Base-by-base conservation (phyloP, 1,284 basidiomycete genomes). In the Afroboletus lepidellus region DNA sequence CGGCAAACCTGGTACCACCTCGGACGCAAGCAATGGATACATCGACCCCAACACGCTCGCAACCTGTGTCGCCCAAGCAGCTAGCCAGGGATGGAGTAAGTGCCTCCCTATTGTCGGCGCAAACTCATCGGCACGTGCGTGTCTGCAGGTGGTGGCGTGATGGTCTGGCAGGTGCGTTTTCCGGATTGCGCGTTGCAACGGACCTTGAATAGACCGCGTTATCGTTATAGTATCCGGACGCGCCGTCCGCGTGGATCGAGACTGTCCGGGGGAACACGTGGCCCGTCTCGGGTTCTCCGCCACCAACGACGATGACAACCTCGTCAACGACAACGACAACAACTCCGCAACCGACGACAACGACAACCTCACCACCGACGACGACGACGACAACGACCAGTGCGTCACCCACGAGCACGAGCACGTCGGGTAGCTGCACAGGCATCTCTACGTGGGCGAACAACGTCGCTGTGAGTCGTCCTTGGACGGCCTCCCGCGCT, bases 1-100 rank as follows among this genome's bases (percentile, higher is more conserved):
- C 51, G 85, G 85, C 1, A 87, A 88, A 66, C 85, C 84, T 2
- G 83, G 72, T 0, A 73, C 67, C 3, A 37, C 70, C 1, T 62
- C 70, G 16, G 83, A 84, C 57, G 83, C 84, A 1, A 75, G 51
- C 55, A 84, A 76, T 53, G 86, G 85, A 3, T 85, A 74, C 62
- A 81, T 87, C 41, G 67, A 65, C n/a, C 71, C 84, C 5, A 60
- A 72, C 1, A 78, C 77, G 2, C 72, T 87, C 29, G 79, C 83
- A 1, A 61, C 64, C 1, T 87, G 84, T 59, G 66, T 87, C 32
- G 57, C 71, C 11, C 67, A 79, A 55, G 85, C 83, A 2, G 77
- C 80, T 62, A 62, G 57, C 8, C 56, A 74, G 49, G 83, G 81
- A 30, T 86, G 84, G 84, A 69, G 78, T 81, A 52, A 32, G 30